Base-by-base conservation (phyloP, 1,284 basidiomycete genomes). In the Leccinum insigne region DNA sequence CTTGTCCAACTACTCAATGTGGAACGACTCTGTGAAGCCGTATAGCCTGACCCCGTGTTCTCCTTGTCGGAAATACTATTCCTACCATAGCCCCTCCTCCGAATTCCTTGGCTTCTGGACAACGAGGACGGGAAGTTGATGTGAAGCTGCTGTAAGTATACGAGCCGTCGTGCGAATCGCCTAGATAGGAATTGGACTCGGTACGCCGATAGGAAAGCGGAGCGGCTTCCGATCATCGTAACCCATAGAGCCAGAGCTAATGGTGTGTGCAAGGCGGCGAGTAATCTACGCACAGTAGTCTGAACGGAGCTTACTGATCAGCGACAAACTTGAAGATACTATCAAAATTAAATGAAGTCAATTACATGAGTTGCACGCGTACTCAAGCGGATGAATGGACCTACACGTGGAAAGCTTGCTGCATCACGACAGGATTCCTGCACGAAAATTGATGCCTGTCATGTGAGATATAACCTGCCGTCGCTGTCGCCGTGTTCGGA, bases 101-200 rank as follows among this genome's bases (percentile, higher is more conserved):
- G 78, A 8, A 91, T 81, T 47, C 82, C 89, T 7, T 85, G 77
- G 1, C 85, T 83, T 26, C 90, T 81, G 7, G 86, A 85, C 21
- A 92, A 71, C 1, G 75, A 73, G 14, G 79, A 80, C 1, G 78
- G 77, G 79, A 77, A 10, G 71, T 69, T 1, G 76, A 70, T 1
- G 73, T 72, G 38, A 76, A 78, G 21, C 70, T 70, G 62, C 71
- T 77, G 35, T 74, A 69, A 14, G 70, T 72, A 56, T 72, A 75
- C 0, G 79, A 78, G 4, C 79, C 79, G 23, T 82, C 82, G 66
- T 86, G 85, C 5, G 86, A 87, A 70, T 87, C 85, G 0, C 86
- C 85, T 2, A 88, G 76, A 66, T 85, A 80, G 2, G 87, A 88
- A 6, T 82, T 81, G 35, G 86, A 85, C 14, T 82, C 80, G 4